Evolutionary conservation across 2,329 filamentous ascomycete species (phyloP).

Genomic region (Colletotrichum orchidophilum): DNA sequence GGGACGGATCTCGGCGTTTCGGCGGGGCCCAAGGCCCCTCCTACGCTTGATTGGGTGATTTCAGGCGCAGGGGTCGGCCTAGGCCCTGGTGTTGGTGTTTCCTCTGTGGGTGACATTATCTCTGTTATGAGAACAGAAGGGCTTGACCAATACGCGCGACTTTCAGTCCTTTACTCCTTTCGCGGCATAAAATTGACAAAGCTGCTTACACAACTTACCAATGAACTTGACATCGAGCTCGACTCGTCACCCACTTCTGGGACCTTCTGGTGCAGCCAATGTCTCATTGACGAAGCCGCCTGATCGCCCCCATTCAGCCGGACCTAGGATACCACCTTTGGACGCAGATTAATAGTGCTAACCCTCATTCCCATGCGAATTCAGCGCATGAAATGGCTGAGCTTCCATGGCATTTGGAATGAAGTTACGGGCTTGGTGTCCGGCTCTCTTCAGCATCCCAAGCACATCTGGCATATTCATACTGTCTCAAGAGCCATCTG

Average conservation of each 20-base stretch:
- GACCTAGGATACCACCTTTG: neutral
- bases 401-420: neutral
- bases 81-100: neutral
- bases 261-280: neutral
- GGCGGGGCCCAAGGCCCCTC: neutral
- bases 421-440: neutral
- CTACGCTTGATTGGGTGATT: neutral
- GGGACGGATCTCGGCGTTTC: neutral
- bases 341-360: neutral
- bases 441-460: neutral
- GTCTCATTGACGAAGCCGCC: too few species aligned
- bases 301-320: neutral
- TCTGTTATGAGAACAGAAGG: neutral
- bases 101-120: neutral
- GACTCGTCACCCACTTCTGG: too few species aligned
- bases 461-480: neutral
- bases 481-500: neutral
- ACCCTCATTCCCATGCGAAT: neutral
- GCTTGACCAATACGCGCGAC: neutral
- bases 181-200: too few species aligned
- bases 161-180: too few species aligned
- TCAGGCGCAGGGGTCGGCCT: neutral
- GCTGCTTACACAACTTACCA: too few species aligned
- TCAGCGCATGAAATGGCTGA: neutral
- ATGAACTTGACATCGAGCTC: too few species aligned